Evolutionary conservation across 2,329 filamentous ascomycete genomes (phyloP).

Genomic region (Monascus ruber): DNA sequence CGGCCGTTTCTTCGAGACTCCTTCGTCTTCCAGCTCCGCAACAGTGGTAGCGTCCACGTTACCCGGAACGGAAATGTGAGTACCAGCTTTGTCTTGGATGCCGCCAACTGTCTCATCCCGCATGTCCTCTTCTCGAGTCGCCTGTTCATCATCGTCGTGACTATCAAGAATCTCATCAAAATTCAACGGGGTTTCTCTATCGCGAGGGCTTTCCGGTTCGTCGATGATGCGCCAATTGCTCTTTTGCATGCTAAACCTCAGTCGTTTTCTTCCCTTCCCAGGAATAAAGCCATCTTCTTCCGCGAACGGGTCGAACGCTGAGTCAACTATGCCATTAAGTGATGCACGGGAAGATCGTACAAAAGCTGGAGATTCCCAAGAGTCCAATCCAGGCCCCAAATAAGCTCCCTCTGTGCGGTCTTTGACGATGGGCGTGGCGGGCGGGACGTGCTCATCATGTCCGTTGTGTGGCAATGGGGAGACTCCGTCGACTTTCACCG

Average conservation of each 20-base stretch:
- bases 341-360: constrained; percentile 60
- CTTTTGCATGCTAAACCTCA: constrained; percentile 55
- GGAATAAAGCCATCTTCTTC: constrained; percentile 54
- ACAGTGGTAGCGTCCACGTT: background rate
- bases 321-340: constrained; percentile 55
- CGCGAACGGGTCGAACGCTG: constrained; percentile 52
- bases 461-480: constrained; percentile 12
- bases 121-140: constrained; percentile 5
- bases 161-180: constrained; percentile 18
- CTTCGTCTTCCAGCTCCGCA: background rate
- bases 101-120: background rate
- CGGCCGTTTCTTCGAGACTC: constrained; percentile 1
- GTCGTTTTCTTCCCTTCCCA: constrained; percentile 56
- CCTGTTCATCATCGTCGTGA: constrained; percentile 6
- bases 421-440: constrained; percentile 15
- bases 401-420: constrained; percentile 5
- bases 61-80: background rate
- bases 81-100: constrained; percentile 1
- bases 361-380: constrained; percentile 71
- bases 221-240: constrained; percentile 64
- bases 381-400: constrained; percentile 30
- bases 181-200: constrained; percentile 26
- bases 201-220: constrained; percentile 57
- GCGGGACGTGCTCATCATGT: constrained; percentile 10
- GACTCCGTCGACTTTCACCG: constrained; percentile 43